A percentile compares a stretch with the other conserved stretches of the same genome.
Evolutionary conservation across 2,329 filamentous ascomycete species (phyloP).

Genomic region (Cadophora sp.): DNA sequence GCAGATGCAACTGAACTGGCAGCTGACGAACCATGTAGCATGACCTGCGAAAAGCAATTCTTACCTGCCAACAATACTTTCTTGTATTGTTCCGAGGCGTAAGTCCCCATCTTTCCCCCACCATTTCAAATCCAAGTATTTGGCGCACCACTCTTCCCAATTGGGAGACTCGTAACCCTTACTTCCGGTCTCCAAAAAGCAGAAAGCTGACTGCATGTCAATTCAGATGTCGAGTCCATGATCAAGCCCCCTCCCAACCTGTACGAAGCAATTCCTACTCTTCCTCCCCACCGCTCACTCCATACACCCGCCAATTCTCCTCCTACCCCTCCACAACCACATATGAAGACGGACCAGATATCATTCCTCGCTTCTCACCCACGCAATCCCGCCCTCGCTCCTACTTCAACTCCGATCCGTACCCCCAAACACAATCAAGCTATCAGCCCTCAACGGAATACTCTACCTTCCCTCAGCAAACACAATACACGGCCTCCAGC

Average conservation of each 20-base stretch:
- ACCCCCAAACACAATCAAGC: constrained; percentile 35
- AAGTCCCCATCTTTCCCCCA: constrained; percentile 45
- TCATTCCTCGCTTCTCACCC: constrained; percentile 68
- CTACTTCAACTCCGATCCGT: constrained; percentile 58
- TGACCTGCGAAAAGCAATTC: constrained; percentile 73
- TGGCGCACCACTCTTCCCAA: background rate
- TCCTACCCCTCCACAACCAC: constrained; percentile 49
- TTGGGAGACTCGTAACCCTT: background rate
- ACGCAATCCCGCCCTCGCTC: constrained; percentile 64
- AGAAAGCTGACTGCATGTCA: background rate
- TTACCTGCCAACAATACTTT: constrained; percentile 61
- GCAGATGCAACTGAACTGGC: constrained; percentile 17
- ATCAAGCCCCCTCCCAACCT: constrained; percentile 35
- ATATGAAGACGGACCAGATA: constrained; percentile 62
- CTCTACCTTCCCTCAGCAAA: constrained; percentile 18
- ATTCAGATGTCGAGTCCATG: constrained; percentile 38
- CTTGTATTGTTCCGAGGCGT: constrained; percentile 69
- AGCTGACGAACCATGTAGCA: constrained; percentile 52
- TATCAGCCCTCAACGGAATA: constrained; percentile 45
- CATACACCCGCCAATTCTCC: constrained; percentile 35
- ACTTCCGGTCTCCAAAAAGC: background rate
- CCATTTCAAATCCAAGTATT: background rate
- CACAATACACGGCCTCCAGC: constrained; percentile 1
- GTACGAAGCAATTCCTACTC: constrained; percentile 32
- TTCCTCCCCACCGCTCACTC: constrained; percentile 44